A percentile compares a stretch with the other conserved stretches of the same genome.
phyloP scores from a whole-genome alignment of 2,329 filamentous ascomycete genomes.

The Dactylonectria estremocensis region DNA sequence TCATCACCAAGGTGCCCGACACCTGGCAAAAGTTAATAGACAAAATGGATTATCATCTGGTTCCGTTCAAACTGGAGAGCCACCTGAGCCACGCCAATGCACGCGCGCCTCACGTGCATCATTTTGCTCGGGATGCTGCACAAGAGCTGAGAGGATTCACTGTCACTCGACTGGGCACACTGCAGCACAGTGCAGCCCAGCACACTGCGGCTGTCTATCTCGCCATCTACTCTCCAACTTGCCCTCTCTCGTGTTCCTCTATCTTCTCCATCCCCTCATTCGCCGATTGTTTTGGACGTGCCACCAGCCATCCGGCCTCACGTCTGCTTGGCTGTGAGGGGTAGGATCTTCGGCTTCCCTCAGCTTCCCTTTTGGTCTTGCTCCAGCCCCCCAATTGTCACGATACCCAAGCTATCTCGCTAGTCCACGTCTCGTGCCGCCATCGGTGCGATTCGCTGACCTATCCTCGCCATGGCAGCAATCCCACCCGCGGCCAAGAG shows the following conservation, averaged over 20 bases:
- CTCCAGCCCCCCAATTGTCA: conserved; percentile 3
- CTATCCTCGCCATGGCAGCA: conserved; percentile 37
- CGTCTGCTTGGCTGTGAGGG: not conserved
- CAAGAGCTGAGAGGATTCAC: not conserved
- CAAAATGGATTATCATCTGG: not conserved
- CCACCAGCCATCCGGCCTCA: not conserved
- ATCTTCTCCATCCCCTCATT: not conserved
- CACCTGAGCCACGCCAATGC: not conserved
- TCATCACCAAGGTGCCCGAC: not conserved
- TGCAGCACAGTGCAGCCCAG: not conserved
- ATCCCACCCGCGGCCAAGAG: conserved; percentile 10
- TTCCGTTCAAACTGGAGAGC: not conserved
- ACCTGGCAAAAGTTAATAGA: not conserved
- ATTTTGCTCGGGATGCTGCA: not conserved
- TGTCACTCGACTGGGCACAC: not conserved
- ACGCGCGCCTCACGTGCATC: not conserved
- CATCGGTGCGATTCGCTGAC: not conserved
- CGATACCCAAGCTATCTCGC: not conserved
- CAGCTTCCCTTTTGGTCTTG: conserved; percentile 22
- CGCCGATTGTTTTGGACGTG: conserved; percentile 17
- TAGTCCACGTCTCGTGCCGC: conserved; percentile 10
- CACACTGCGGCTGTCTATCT: not conserved
- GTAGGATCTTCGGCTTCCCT: conserved; percentile 1
- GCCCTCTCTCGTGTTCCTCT: not conserved
- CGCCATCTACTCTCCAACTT: not conserved